Evolutionary conservation across 2,329 filamentous ascomycete species (phyloP).

Genomic region (Penicillium oxalicum): DNA sequence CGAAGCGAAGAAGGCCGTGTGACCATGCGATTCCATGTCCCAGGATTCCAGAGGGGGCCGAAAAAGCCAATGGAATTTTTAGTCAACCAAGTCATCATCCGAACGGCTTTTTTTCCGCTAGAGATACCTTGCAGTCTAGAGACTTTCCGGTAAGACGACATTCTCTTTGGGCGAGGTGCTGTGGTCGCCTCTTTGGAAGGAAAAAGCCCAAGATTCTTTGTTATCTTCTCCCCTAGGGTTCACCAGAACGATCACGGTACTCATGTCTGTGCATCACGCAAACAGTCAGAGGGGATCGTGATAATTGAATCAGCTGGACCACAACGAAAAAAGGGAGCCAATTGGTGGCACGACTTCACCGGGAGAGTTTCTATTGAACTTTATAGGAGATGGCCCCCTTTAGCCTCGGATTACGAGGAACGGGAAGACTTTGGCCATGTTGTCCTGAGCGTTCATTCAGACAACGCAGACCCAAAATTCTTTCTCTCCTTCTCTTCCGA

Average conservation of each 20-base stretch:
- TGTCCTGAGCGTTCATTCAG: not conserved
- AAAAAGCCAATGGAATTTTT: conserved; percentile 1
- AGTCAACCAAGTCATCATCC: conserved; percentile 1
- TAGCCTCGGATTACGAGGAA: conserved; percentile 5
- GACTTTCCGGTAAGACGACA: not conserved
- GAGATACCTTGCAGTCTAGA: conserved; percentile 5
- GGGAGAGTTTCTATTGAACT: conserved; percentile 3
- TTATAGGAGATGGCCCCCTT: conserved; percentile 6
- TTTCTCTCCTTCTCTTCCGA: conserved; percentile 4
- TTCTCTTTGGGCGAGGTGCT: conserved; percentile 4
- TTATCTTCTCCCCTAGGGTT: conserved; percentile 2
- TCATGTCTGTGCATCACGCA: not conserved
- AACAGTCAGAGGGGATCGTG: conserved; percentile 1
- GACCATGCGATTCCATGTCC: conserved; percentile 5
- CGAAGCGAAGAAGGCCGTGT: conserved; percentile 3
- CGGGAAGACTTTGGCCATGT: conserved; percentile 4
- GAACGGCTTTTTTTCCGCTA: conserved; percentile 2
- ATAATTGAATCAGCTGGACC: not conserved
- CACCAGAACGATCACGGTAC: not conserved
- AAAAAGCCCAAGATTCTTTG: conserved; percentile 3
- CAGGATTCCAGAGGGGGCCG: not conserved
- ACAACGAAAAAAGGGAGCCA: conserved; percentile 1
- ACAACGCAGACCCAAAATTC: conserved; percentile 6
- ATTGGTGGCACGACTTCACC: conserved; percentile 1
- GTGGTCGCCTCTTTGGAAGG: not conserved